phyloP scores from a whole-genome alignment of 805 yeast species.

The Candida sonorensis region DNA sequence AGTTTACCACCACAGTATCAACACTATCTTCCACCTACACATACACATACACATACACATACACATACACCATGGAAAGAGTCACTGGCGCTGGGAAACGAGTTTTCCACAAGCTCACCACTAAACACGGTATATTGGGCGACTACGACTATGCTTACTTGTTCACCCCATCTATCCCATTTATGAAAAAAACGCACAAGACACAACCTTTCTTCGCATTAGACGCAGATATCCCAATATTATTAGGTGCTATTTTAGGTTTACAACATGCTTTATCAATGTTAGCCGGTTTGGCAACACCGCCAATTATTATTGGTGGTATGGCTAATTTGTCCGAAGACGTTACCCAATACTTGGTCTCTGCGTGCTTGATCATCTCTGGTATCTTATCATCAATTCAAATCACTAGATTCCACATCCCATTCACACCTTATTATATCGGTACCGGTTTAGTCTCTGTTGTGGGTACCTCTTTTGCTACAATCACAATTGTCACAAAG shows the following conservation, averaged over 20 bases:
- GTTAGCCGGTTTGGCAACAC: constrained; percentile 87
- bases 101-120: constrained; percentile 34
- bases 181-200: constrained; percentile 37
- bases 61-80: constrained; percentile 3
- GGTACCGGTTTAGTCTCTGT: constrained; percentile 90
- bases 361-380: constrained; percentile 65
- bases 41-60: too few species aligned
- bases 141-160: constrained; percentile 77
- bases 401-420: constrained; percentile 74
- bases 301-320: constrained; percentile 67
- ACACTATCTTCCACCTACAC: too few species aligned
- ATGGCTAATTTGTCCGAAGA: constrained; percentile 51
- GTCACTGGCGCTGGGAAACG: constrained; percentile 4
- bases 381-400: constrained; percentile 68
- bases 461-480: constrained; percentile 87
- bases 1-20: too few species aligned
- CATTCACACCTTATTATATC: constrained; percentile 63
- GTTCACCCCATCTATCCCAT: constrained; percentile 78
- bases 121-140: constrained; percentile 79
- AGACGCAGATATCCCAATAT: constrained; percentile 72
- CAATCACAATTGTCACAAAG: constrained; percentile 70
- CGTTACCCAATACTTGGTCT: constrained; percentile 55
- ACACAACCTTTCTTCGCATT: constrained; percentile 80
- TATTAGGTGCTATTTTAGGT: constrained; percentile 72
- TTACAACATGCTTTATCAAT: constrained; percentile 84